Evolutionary conservation across 139 green algal genomes (phyloP), one percentile per base, ranked within the genome.

Genomic region (Zygnema circumcarinatum): DNA sequence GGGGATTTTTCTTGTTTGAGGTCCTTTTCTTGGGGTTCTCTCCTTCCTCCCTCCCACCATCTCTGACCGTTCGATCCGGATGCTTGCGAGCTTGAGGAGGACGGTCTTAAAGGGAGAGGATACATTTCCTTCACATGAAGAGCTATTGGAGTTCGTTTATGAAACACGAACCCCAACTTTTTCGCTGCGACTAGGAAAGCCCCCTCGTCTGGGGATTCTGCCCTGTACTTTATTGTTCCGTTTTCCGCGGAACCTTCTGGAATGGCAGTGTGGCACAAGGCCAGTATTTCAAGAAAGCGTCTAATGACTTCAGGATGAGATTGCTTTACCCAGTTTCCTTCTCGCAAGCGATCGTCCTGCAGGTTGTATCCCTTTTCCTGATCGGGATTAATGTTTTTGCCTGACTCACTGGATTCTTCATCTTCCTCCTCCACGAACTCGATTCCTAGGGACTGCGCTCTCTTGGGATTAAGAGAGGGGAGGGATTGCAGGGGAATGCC

Each of bases 121-220:
- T 62, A 62, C 7, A 62, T 7, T 62, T 62, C 47, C 47, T 62
- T 7, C 7, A 62, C 47, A 62, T 62, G 47, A 62, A 62, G 47
- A 62, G 47, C 47, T 25, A 16, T 62, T 25, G 47, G 47, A 25
- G 47, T 62, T 16, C 47, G 7, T 62, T 62, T 62, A 16, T 62
- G 47, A 79, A 93, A 93, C 62, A 92, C 84, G 31, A 91, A 90
- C 1, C 87, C 96, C 40, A 98, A 67, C 73, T 94, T 94, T 38
- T 96, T 95, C 0, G 95, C 97, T 2, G 95, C 97, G 47, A 97
- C 91, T 78, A 99, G 96, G 52, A 99, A 93, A 16, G 97, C 97
- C 79, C 95, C 94, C 92, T 99, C 97, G 88, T 99, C 97, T 20
- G 97, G 97, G 0, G 95, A 98, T 1, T 93, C 96, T 91, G n/a